A percentile compares a stretch with the other conserved stretches of the same genome.
phyloP scores from a whole-genome alignment of 495 filamentous ascomycete species.

The Aspergillus nanangensis region DNA sequence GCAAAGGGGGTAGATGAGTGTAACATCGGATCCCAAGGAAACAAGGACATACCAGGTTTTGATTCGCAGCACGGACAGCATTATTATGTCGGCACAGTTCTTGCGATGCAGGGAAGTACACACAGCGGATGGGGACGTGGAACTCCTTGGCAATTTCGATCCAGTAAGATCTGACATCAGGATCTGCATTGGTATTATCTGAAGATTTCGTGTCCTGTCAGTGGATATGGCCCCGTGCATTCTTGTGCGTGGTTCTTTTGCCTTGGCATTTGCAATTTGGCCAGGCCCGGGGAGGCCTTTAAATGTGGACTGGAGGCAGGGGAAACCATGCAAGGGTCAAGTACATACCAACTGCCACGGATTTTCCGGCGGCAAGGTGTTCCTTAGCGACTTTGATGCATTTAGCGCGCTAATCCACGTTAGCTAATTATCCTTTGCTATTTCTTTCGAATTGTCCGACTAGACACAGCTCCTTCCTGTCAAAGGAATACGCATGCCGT shows the following conservation, averaged over 20 bases:
- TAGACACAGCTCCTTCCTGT: background rate
- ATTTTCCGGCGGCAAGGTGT: constrained; percentile 56
- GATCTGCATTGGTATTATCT: constrained; percentile 94
- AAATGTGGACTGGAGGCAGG: background rate
- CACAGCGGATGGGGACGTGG: constrained; percentile 72
- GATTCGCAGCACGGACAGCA: constrained; percentile 71
- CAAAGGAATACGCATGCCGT: background rate
- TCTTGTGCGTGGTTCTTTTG: background rate
- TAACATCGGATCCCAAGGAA: background rate
- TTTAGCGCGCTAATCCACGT: constrained; percentile 58
- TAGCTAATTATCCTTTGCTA: constrained; percentile 4
- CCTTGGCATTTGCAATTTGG: background rate
- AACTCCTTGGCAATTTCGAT: constrained; percentile 64
- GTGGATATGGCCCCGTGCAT: background rate
- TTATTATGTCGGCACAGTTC: constrained; percentile 87
- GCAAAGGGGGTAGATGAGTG: background rate
- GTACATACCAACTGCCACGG: constrained; percentile 70
- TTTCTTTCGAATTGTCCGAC: background rate
- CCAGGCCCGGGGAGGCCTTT: background rate
- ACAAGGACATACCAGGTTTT: constrained; percentile 22
- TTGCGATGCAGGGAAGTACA: constrained; percentile 72
- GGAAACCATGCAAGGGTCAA: constrained; percentile 6
- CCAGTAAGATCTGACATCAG: constrained; percentile 71
- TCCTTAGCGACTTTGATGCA: constrained; percentile 75
- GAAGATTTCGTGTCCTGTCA: background rate